Evolutionary conservation across 2,329 filamentous ascomycete species (phyloP), one percentile per base, ranked within the genome.

Genomic region (Tolypocladium guangdongense): DNA sequence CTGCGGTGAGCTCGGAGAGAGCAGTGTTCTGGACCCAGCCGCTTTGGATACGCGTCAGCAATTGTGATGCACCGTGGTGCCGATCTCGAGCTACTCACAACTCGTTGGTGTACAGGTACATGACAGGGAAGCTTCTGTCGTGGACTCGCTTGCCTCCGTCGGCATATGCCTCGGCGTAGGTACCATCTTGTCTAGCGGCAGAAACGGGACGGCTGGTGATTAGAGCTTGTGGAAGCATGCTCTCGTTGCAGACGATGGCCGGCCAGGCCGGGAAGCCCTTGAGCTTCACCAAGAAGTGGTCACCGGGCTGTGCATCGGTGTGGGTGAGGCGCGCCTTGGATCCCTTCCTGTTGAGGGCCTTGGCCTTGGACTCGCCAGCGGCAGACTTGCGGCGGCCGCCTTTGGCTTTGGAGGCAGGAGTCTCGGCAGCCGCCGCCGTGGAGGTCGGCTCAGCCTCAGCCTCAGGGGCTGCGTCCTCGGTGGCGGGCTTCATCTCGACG

Each of bases 261-360:
- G 93, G 93, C 93, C 93, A 99, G 39, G 89, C 86, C 35, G 93
- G 89, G 70, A 89, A 95, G 56, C 92, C 93, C 77, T 95, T 96
- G 70, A 99, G 84, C 69, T 91, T 88, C 59, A 95, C 90, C 66
- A 95, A 84, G 72, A 87, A 97, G 71, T 91, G 87, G 63, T 97
- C 87, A 61, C 95, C 93, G 5, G 93, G 88, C 74, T 95, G 79
- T 58, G 89, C 91, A 66, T 96, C 82, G 52, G 89, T 78, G 61
- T 90, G 81, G 46, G 79, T 79, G 58, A 87, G 77, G 65, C 85
- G 84, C 57, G 80, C 78, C 72, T 84, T 85, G 49, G 88, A 91
- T 66, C 84, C 87, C 77, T 93, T 96, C 75, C 86, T 89, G 75
- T 83, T 93, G 57, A 90, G 76, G 69, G 91, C 91, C 77, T 90